Evolutionary conservation across 148 eudicot species (phyloP).

Genomic region (Linanthus parryae): DNA sequence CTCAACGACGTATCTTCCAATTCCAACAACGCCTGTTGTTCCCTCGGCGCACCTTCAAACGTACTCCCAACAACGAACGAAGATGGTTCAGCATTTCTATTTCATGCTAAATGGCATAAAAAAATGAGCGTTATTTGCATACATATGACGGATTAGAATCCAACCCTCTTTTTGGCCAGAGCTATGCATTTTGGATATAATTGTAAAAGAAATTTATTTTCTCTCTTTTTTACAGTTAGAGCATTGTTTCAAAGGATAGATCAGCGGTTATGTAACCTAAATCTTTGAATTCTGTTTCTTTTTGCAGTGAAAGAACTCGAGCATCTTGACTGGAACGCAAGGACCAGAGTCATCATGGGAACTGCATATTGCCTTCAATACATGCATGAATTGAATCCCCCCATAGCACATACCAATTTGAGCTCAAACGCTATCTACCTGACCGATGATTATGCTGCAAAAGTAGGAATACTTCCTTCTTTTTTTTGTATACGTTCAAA

Average conservation of each 20-base stretch:
- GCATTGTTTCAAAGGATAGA: no score
- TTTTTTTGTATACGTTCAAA: no score
- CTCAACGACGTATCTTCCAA: conserved; percentile 77
- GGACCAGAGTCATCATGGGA: conserved; percentile 89
- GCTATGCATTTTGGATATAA: no score
- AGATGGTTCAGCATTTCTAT: no score
- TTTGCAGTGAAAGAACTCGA: conserved; percentile 77
- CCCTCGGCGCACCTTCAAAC: conserved; percentile 87
- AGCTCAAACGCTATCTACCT: conserved; percentile 42
- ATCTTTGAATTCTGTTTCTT: no score
- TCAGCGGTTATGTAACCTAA: no score
- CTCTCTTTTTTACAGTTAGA: no score
- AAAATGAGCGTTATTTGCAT: no score
- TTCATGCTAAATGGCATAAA: no score
- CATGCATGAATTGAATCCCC: conserved; percentile 80
- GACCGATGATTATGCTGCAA: conserved; percentile 96
- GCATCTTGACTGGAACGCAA: conserved; percentile 84
- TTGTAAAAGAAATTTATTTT: no score
- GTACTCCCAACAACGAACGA: conserved; percentile 97
- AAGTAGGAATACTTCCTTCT: conserved; percentile 59
- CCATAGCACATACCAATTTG: conserved; percentile 51
- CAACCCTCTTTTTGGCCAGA: no score
- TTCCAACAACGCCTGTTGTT: conserved; percentile 94
- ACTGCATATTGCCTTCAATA: conserved; percentile 81
- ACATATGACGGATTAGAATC: no score